A percentile compares a stretch with the other conserved stretches of the same genome.
phyloP scores from a whole-genome alignment of 805 yeast species.

The Kluyveromyces nonfermentans region DNA sequence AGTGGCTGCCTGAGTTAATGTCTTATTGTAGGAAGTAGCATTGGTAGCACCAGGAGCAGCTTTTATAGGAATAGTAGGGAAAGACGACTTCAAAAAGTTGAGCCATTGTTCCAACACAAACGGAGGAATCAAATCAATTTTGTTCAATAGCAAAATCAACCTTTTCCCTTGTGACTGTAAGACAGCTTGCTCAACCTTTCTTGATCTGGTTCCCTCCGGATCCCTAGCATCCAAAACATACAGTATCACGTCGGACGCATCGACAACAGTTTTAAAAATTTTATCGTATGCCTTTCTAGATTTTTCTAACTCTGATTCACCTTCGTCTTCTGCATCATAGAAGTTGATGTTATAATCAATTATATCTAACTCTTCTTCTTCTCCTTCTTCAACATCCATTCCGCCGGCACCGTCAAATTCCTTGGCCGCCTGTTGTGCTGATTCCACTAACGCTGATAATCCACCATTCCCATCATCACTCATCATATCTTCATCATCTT shows the following conservation, averaged over 20 bases:
- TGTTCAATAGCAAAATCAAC: slow-evolving; percentile 76
- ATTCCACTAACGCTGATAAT: slow-evolving; percentile 76
- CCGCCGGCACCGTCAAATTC: slow-evolving; percentile 50
- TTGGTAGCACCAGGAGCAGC: slow-evolving; percentile 71
- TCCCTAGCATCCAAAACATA: slow-evolving; percentile 97
- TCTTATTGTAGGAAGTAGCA: slow-evolving; percentile 60
- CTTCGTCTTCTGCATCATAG: slow-evolving; percentile 36
- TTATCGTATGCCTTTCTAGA: slow-evolving; percentile 90
- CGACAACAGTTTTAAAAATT: slow-evolving; percentile 87
- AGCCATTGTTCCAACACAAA: slow-evolving; percentile 79
- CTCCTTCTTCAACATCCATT: slow-evolving; percentile 36
- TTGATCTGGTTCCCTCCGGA: slow-evolving; percentile 90
- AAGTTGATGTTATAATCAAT: slow-evolving; percentile 41
- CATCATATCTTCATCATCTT: slow-evolving; percentile 33
- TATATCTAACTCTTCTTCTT: slow-evolving; percentile 37
- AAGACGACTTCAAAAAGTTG: slow-evolving; percentile 62
- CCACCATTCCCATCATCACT: slow-evolving; percentile 42
- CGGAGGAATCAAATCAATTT: slow-evolving; percentile 87
- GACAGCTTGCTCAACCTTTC: slow-evolving; percentile 84
- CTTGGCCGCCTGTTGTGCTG: slow-evolving; percentile 83
- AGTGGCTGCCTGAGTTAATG: slow-evolving; percentile 60
- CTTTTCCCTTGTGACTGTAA: slow-evolving; percentile 69
- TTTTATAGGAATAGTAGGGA: slow-evolving; percentile 87
- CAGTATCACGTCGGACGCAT: slow-evolving; percentile 79
- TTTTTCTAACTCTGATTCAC: slow-evolving; percentile 47